phyloP scores from a whole-genome alignment of 306 rosid species.

The Malus sylvestris region DNA sequence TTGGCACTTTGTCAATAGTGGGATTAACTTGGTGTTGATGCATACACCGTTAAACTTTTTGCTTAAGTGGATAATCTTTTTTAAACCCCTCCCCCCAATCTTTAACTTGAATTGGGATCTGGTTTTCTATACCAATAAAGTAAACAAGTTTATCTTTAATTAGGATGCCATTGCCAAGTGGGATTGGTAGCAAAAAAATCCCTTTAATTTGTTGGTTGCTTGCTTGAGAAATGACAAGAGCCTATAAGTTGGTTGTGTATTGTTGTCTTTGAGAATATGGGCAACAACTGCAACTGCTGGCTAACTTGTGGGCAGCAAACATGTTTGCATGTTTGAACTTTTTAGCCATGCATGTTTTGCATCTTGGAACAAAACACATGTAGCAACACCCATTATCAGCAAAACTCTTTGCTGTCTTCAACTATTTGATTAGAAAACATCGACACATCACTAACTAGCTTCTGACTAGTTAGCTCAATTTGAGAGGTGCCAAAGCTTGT shows the following conservation, averaged over 20 bases:
- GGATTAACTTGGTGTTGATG: not conserved
- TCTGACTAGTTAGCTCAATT: not conserved
- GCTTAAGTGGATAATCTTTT: constrained; percentile 46
- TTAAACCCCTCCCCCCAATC: constrained; percentile 3
- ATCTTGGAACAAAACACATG: constrained; percentile 36
- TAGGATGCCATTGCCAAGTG: constrained; percentile 45
- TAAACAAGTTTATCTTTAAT: constrained; percentile 45
- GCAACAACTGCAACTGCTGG: constrained; percentile 10
- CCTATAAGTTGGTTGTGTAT: constrained; percentile 13
- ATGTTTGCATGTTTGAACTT: constrained; percentile 21
- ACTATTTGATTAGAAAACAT: constrained; percentile 2
- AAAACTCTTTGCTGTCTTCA: constrained; percentile 20
- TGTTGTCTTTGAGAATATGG: not conserved
- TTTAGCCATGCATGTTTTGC: constrained; percentile 39
- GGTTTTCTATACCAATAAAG: constrained; percentile 16
- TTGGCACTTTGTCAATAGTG: constrained; percentile 18
- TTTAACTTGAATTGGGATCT: constrained; percentile 16
- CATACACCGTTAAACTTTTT: not conserved
- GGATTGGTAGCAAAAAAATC: not conserved
- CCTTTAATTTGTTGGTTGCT: not conserved
- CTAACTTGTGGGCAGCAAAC: constrained; percentile 28
- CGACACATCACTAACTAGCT: constrained; percentile 16
- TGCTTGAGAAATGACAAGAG: constrained; percentile 28
- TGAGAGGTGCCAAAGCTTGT: constrained; percentile 22
- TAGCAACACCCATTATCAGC: constrained; percentile 32